Conservation (phyloP, 2,329 filamentous ascomycete genomes). For the Ceratocystis albifundus region DNA sequence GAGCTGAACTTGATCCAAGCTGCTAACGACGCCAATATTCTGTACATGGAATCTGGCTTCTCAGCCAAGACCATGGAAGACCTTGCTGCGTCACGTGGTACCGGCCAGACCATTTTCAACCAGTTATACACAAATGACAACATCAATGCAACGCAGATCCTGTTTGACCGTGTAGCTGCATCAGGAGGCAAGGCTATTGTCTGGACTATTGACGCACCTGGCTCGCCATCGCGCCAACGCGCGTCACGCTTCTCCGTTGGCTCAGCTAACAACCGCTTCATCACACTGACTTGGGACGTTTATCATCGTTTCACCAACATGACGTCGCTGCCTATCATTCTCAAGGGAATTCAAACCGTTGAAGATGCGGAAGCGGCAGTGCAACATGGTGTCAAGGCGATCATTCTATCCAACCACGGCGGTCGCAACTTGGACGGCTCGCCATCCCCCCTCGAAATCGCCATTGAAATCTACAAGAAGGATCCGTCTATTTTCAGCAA, state of each 20-base stretch:
- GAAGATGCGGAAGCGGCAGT: conserved; percentile 34
- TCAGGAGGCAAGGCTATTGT: conserved; percentile 32
- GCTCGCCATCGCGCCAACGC: conserved; percentile 29
- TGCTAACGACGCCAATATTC: conserved; percentile 35
- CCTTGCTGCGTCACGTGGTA: conserved; percentile 28
- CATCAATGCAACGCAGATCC: conserved; percentile 29
- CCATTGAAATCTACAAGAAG: conserved; percentile 27
- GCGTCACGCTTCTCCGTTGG: conserved; percentile 33
- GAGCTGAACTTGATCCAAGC: conserved; percentile 40
- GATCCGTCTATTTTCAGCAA: conserved; percentile 27
- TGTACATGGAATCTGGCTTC: conserved; percentile 34
- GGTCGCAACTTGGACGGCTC: conserved; percentile 34
- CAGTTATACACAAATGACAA: conserved; percentile 31
- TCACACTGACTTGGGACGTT: conserved; percentile 23
- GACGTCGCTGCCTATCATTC: conserved; percentile 30
- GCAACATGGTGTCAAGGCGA: conserved; percentile 32
- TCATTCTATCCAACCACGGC: conserved; percentile 36
- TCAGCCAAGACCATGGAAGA: conserved; percentile 31
- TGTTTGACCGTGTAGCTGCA: conserved; percentile 29
- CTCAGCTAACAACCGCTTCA: conserved; percentile 28
- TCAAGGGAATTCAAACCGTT: conserved; percentile 35
- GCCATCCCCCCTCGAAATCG: conserved; percentile 30
- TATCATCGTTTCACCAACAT: conserved; percentile 20
- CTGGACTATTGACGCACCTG: conserved; percentile 30
- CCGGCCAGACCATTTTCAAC: conserved; percentile 25